Percentiles rank a stretch among this genome's conserved stretches.
These are phyloP conservation scores for Phytophthora nicotianae DNA, from an alignment of 352 stramenopile species.

Conservation along the genomic window DNA sequence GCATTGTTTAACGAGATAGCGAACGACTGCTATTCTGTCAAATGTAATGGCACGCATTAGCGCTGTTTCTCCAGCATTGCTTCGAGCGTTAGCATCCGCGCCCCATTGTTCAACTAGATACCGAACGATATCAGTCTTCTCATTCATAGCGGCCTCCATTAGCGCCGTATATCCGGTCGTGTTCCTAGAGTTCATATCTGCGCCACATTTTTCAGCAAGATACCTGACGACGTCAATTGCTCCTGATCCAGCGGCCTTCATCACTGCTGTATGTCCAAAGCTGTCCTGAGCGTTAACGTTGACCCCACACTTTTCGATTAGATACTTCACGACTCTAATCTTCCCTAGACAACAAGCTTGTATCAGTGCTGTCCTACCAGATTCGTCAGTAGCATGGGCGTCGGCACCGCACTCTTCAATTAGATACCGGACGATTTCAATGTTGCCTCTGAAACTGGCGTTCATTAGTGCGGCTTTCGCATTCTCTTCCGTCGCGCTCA, in stretches of 20 bases:
- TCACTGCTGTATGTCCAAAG: background rate
- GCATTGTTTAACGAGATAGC: no score
- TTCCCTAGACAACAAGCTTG: background rate
- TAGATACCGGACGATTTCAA: conserved; percentile 3
- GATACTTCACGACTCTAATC: background rate
- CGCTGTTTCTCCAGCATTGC: no score
- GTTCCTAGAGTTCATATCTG: background rate
- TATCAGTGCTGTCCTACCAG: background rate
- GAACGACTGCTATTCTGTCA: no score
- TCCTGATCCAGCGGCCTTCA: background rate
- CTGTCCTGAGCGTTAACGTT: background rate
- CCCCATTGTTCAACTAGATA: conserved; percentile 6
- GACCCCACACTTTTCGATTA: background rate
- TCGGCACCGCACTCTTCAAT: conserved; percentile 2
- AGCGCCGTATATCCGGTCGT: conserved; percentile 4
- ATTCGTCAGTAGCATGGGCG: no score
- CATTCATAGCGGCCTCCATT: background rate
- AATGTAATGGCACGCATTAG: no score
- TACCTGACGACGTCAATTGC: conserved; percentile 1
- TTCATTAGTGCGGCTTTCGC: background rate
- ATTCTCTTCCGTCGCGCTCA: background rate
- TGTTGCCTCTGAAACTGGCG: background rate
- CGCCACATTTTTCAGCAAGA: conserved; percentile 8
- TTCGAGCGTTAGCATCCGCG: background rate
- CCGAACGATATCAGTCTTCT: background rate